Percentiles rank a stretch among this genome's conserved stretches.
Conservation (phyloP, 805 yeast genomes). For the Yarrowia hollandica region DNA sequence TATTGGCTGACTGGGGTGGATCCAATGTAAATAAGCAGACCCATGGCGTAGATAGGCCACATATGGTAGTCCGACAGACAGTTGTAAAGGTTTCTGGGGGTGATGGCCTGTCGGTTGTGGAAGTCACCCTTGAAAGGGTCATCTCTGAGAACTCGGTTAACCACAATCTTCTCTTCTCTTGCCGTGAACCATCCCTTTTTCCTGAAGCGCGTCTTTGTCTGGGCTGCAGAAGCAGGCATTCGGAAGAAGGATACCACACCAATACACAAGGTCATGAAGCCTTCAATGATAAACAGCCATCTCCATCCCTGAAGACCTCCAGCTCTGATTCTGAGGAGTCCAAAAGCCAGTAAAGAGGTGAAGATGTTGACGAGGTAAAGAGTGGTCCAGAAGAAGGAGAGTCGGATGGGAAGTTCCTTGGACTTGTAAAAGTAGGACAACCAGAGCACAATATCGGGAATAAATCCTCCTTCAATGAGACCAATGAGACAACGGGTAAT, state of each 20-base stretch:
- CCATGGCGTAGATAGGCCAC: conserved; percentile 55
- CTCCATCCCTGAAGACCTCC: conserved; percentile 52
- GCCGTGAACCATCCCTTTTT: conserved; percentile 56
- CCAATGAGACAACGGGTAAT: conserved; percentile 56
- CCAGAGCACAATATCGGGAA: conserved; percentile 64
- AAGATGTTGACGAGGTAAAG: conserved; percentile 50
- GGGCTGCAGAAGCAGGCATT: conserved; percentile 58
- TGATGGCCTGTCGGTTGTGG: conserved; percentile 61
- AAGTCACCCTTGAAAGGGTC: conserved; percentile 66
- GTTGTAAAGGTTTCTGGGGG: conserved; percentile 44
- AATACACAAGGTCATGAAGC: conserved; percentile 53
- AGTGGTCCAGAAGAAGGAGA: conserved; percentile 62
- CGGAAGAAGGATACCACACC: conserved; percentile 51
- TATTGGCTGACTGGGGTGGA: conserved; percentile 45
- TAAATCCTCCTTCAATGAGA: conserved; percentile 64
- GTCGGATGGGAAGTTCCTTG: conserved; percentile 56
- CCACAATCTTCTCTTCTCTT: conserved; percentile 57
- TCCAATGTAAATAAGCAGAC: conserved; percentile 49
- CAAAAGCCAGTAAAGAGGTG: conserved; percentile 55
- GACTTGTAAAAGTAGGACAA: conserved; percentile 65
- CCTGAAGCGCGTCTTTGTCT: conserved; percentile 52
- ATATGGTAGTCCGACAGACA: conserved; percentile 53
- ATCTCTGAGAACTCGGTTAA: conserved; percentile 59
- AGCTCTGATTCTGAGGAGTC: conserved; percentile 48
- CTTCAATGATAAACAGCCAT: conserved; percentile 67